Evolutionary conservation across 140 eudicot species (phyloP), one percentile per base, ranked within the genome.

Genomic region (Cichorium intybus): DNA sequence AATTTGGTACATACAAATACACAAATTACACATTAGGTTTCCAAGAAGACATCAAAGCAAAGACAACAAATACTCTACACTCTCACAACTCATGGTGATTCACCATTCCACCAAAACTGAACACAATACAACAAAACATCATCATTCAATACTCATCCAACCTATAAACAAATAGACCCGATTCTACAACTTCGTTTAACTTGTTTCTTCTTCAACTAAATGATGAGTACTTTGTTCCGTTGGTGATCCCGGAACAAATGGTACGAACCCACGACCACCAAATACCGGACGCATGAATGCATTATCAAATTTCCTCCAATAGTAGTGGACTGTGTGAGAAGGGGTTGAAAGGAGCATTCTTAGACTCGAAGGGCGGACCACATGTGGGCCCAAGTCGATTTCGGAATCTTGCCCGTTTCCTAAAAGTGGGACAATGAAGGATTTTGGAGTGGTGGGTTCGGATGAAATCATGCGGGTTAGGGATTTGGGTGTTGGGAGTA

Each of bases 191-290:
- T 23, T 24, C 29, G 10, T 51, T 61, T 64, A 64, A 60, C 15
- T 49, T 17, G 31, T 70, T 65, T 45, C 80, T 52, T 71, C 74
- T 0, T 56, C 79, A 3, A 49, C 43, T 9, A 57, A 15, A 45
- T 68, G 35, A 53, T 51, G 75, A 11, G 62, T 24, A 74, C 79
- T 77, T 61, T 46, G 75, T 43, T 90, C 97, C 0, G 75, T 84
- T 2, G 95, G 97, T 6, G 95, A 90, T 48, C 93, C 93, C 2
- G 87, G 93, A 43, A 79, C 75, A 5, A 66, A 75, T 15, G 97
- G 97, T 10, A 84, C 97, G 2, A 90, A 90, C 60, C 97, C 96
- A 29, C 97, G 86, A 21, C 97, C 97, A 54, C 97, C 97, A 74
- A 90, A 90, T 27, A 90, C 81, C 6, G 97, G 97, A 24, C 97